Evolutionary conservation across 1,139 yeast species (phyloP).

Genomic region (Geotrichum siamense): DNA sequence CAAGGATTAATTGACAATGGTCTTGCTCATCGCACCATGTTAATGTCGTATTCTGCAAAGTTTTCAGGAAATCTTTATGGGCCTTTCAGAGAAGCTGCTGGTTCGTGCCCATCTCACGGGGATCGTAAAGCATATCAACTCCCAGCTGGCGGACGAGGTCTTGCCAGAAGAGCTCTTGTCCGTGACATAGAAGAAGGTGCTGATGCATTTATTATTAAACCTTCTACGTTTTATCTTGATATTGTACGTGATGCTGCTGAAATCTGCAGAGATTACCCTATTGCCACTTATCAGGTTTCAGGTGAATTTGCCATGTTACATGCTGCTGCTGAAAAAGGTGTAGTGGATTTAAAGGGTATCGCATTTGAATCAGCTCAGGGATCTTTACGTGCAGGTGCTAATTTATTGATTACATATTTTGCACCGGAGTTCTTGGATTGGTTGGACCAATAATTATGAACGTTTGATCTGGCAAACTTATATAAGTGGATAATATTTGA

Average conservation of each 20-base stretch:
- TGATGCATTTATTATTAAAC: constrained; percentile 91
- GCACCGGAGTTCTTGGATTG: constrained; percentile 96
- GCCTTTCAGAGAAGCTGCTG: constrained; percentile 97
- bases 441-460: constrained; percentile 42
- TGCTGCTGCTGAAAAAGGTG: constrained; percentile 96
- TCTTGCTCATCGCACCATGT: constrained; percentile 78
- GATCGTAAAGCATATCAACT: constrained; percentile 90
- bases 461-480: too few species aligned
- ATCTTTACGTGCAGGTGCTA: constrained; percentile 91
- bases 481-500: too few species aligned
- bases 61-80: constrained; percentile 90
- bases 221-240: constrained; percentile 94
- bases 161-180: constrained; percentile 82
- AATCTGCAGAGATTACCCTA: constrained; percentile 75
- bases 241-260: constrained; percentile 81
- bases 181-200: constrained; percentile 92
- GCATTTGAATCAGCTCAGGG: constrained; percentile 93
- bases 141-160: constrained; percentile 88
- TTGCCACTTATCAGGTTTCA: constrained; percentile 93
- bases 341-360: constrained; percentile 77
- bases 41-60: constrained; percentile 92
- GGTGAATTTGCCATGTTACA: constrained; percentile 98
- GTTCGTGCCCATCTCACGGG: constrained; percentile 82
- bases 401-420: constrained; percentile 81
- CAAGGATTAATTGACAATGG: constrained; percentile 75